Evolutionary conservation across 164 flowering plant genomes (phyloP).

Genomic region (Nymphaea thermarum): DNA sequence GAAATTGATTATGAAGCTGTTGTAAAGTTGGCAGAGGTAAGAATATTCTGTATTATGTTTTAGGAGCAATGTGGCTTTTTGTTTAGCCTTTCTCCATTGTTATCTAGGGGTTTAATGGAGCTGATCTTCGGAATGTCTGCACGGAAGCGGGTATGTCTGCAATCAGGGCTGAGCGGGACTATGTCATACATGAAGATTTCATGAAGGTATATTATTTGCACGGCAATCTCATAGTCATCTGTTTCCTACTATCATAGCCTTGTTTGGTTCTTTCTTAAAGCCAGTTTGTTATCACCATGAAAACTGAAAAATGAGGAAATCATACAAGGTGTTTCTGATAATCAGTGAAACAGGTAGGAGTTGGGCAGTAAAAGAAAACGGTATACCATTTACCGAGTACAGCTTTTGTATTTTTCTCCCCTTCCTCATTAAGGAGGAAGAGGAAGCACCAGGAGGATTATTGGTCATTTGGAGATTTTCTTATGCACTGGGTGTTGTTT

Average conservation of each 20-base stretch:
- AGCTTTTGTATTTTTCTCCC: no score
- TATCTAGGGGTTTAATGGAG: constrained; percentile 91
- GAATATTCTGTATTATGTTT: background rate
- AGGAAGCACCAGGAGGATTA: no score
- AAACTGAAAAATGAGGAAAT: no score
- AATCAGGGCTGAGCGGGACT: constrained; percentile 90
- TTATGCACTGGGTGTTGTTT: no score
- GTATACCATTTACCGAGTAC: no score
- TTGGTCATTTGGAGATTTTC: no score
- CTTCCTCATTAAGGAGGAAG: no score
- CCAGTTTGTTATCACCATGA: no score
- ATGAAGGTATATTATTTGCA: constrained; percentile 60
- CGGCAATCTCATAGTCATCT: background rate
- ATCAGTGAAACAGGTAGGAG: no score
- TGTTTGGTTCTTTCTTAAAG: no score
- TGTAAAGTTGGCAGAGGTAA: constrained; percentile 93
- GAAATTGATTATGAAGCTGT: constrained; percentile 96
- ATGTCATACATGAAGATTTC: constrained; percentile 95
- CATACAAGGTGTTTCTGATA: no score
- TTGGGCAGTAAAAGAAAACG: no score
- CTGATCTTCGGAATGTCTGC: constrained; percentile 92
- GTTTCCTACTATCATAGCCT: background rate
- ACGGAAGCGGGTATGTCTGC: constrained; percentile 99
- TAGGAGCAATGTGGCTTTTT: background rate
- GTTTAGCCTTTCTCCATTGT: background rate